Evolutionary conservation across 495 filamentous ascomycete genomes (phyloP), one percentile per base, ranked within the genome.

Genomic region (Halenospora varia): DNA sequence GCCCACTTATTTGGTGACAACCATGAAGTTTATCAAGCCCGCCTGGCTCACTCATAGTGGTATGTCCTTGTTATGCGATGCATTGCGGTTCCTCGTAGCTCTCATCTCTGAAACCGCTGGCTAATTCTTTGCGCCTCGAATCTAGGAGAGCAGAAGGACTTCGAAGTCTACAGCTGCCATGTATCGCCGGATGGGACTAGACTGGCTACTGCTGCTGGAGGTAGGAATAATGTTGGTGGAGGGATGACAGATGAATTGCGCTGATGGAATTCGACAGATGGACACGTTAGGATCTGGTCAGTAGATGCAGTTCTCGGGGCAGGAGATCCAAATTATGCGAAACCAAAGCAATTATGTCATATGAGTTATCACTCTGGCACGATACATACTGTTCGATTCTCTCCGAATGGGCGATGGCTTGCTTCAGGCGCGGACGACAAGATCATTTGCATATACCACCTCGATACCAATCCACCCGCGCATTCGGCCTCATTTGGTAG

Each of bases 291-390:
- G 25, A 89, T 98, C 60, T 98, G 94, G 94, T 97, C 94, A 42
- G 96, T 88, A 25, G 90, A 96, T 60, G 90, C 94, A 45, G 91
- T 97, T 65, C 86, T 87, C 72, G 88, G 89, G 57, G 85, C 89
- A 51, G 77, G 80, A 49, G 80, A 95, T 52, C 73, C 83, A 15
- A 82, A 81, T 58, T 82, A 81, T 67, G 78, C 73, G 52, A 88
- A 92, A 65, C 95, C 94, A 20, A 90, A 89, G 66, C 94, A 99
- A 73, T 81, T 99, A 51, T 96, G 93, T 63, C 93, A 92, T 59
- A 89, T 99, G 84, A 96, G 91, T 82, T 90, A 97, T 63, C 94
- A 99, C 71, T 92, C 95, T 3, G 94, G 94, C 40, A 97, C 94
- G 13, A 96, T 99, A 57, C 91, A 97, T 69, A 89, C 92, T 0